These are phyloP conservation scores for Ilex aquifolium DNA, from an alignment of 257 asterid species.

Conservation along the genomic window DNA sequence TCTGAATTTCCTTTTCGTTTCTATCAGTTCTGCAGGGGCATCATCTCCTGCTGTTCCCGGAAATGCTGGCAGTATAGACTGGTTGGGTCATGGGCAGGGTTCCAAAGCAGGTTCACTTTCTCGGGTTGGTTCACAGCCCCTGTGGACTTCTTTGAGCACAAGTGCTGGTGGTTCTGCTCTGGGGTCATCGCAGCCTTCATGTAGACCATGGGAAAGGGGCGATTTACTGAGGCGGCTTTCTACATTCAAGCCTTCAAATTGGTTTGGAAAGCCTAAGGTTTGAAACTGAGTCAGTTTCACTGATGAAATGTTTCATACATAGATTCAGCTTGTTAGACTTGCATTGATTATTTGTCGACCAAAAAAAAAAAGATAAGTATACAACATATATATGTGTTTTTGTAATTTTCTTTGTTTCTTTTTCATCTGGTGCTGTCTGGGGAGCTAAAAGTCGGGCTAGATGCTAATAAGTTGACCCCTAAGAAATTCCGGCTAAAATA, in stretches of 20 bases:
- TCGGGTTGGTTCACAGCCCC: conserved; percentile 77
- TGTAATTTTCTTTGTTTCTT: no score
- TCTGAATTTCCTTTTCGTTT: background rate
- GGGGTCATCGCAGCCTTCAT: conserved; percentile 91
- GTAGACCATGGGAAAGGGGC: conserved; percentile 99
- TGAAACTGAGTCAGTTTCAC: conserved; percentile 14
- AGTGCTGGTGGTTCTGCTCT: conserved; percentile 92
- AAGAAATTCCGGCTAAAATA: no score
- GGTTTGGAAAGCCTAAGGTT: conserved; percentile 98
- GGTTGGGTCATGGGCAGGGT: conserved; percentile 74
- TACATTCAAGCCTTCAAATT: conserved; percentile 80
- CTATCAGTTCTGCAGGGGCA: conserved; percentile 90
- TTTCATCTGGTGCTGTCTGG: no score
- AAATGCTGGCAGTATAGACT: conserved; percentile 79
- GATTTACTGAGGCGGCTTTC: conserved; percentile 93
- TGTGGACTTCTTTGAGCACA: conserved; percentile 67
- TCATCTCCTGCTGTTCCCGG: conserved; percentile 89
- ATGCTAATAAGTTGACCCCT: no score
- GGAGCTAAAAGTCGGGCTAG: no score
- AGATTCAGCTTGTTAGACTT: background rate
- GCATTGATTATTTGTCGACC: no score
- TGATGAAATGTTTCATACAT: conserved; percentile 7
- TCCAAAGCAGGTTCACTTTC: conserved; percentile 81
- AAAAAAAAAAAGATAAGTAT: no score
- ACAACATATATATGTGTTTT: no score